Evolutionary conservation across 257 asterid genomes (phyloP).

Genomic region (Verbena officinalis): DNA sequence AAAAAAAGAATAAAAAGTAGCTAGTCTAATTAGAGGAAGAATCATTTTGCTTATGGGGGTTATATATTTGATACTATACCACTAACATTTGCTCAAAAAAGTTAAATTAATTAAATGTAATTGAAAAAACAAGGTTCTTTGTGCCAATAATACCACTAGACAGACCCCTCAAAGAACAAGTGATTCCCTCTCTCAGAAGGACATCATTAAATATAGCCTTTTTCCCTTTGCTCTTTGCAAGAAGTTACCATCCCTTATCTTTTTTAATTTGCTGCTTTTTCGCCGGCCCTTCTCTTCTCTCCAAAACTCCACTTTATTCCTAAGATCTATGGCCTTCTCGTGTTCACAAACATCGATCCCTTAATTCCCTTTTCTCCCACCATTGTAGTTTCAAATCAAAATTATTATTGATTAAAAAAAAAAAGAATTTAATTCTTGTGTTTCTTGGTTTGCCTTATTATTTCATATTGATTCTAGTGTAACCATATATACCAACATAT

Average conservation of each 20-base stretch:
- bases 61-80: slow-evolving; percentile 17
- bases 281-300: slow-evolving; percentile 40
- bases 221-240: slow-evolving; percentile 70
- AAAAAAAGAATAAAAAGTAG: slow-evolving; percentile 40
- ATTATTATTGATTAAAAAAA: too few species aligned
- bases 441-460: slow-evolving; percentile 17
- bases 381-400: slow-evolving; percentile 37
- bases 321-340: slow-evolving; percentile 55
- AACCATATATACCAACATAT: slow-evolving; percentile 5
- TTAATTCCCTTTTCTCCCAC: slow-evolving; percentile 44
- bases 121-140: slow-evolving; percentile 43
- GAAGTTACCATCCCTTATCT: slow-evolving; percentile 68
- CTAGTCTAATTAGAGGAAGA: slow-evolving; percentile 50
- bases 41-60: slow-evolving; percentile 39
- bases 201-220: slow-evolving; percentile 56
- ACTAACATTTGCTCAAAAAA: slow-evolving; percentile 1
- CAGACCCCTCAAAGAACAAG: slow-evolving; percentile 56
- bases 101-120: too few species aligned
- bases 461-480: neutral
- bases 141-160: slow-evolving; percentile 30
- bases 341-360: slow-evolving; percentile 62
- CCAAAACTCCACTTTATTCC: slow-evolving; percentile 73
- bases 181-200: slow-evolving; percentile 45
- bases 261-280: slow-evolving; percentile 35
- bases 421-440: too few species aligned